Evolutionary conservation across 2,329 filamentous ascomycete genomes (phyloP).

Genomic region (Xylaria sp.): DNA sequence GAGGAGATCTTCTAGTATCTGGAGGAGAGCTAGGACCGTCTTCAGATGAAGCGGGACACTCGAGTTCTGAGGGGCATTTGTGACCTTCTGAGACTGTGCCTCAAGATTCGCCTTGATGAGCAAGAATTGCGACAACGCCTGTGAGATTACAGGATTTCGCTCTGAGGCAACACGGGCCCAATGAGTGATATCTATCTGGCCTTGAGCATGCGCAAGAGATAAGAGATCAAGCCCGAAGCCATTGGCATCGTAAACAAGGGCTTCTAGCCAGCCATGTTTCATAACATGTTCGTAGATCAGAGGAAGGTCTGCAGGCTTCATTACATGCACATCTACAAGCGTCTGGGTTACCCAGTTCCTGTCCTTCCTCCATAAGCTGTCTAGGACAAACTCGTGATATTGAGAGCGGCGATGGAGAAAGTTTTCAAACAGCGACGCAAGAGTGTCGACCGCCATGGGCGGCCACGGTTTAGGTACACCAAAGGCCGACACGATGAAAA

Average conservation of each 20-base stretch:
- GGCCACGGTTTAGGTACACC: conserved; percentile 81
- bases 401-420: conserved; percentile 81
- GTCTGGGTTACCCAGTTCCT: conserved; percentile 83
- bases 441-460: conserved; percentile 73
- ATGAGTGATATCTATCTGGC: conserved; percentile 77
- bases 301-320: conserved; percentile 69
- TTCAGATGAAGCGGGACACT: conserved; percentile 82
- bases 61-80: conserved; percentile 63
- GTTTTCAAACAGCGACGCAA: conserved; percentile 79
- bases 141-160: conserved; percentile 69
- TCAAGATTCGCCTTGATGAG: conserved; percentile 85
- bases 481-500: conserved; percentile 79
- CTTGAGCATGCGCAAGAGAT: conserved; percentile 81
- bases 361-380: conserved; percentile 91
- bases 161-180: conserved; percentile 79
- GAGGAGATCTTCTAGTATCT: conserved; percentile 75
- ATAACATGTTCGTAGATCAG: conserved; percentile 80
- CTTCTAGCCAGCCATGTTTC: conserved; percentile 83
- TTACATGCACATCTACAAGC: conserved; percentile 77
- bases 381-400: conserved; percentile 85
- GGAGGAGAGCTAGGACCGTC: conserved; percentile 80
- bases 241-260: conserved; percentile 77
- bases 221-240: conserved; percentile 88
- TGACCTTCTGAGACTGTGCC: conserved; percentile 70
- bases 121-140: conserved; percentile 78